Base-by-base conservation (phyloP, 805 yeast genomes). In the Ogataea degrootiae region DNA sequence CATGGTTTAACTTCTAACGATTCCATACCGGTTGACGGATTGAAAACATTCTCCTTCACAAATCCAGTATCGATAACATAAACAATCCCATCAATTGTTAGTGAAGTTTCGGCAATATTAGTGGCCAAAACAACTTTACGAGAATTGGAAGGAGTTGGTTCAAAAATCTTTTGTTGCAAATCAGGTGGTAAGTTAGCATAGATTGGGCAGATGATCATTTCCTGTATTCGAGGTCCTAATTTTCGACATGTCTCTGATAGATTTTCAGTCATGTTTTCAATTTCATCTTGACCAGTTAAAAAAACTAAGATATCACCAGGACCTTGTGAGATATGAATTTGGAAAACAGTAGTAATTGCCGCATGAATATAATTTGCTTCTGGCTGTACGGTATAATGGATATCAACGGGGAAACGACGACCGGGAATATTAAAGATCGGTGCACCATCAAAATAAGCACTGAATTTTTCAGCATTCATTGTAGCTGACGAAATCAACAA, bases 241-340 rank as follows among this genome's bases (percentile, higher is more conserved):
- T 79, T 83, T 7, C 66, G 67, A 39, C 79, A 69, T 0, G 92
- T 83, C n/a, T 85, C 91, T 6, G 73, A 65, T 19, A 91, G 62
- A 42, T 78, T 80, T 45, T 86, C 92, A 41, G 83, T 88, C 76
- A 84, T 76, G 2, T 80, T 73, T 57, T 94, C 98, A 49, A 94
- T 94, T 59, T 92, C 99, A 47, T 92, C 98, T 63, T 94, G 98
- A 36, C 99, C 99, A 0, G 98, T 94, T 43, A 92, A 67, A 63
- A 92, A 92, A 1, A 92, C 95, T 29, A 94, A 68, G 15, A 92
- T 87, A 62, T 94, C 99, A 4, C 97, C 96, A 0, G 81, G 77
- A 2, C 76, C 69, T 48, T 83, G 85, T 0, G 87, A 75, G 31
- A 71, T 72, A 61, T 94, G 98, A 19, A 92, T 89, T 59, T 89